Conservation (phyloP, 179 eudicot genomes). For the Beta corolliflora region DNA sequence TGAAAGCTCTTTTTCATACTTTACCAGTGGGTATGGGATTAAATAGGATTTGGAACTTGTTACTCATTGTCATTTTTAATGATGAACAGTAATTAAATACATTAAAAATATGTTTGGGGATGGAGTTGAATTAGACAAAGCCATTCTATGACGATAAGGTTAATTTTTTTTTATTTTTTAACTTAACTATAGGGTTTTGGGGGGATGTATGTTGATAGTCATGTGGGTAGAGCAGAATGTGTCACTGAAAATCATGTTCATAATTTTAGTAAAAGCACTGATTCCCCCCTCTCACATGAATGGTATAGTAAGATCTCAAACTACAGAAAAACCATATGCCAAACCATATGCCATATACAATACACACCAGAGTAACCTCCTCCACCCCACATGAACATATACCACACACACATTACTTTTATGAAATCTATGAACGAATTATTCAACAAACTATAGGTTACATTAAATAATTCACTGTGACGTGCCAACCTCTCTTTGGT, state of each 20-base stretch:
- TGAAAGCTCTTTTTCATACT: too few relatives aligned
- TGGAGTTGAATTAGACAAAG: background rate
- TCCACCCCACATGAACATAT: constrained; percentile 17
- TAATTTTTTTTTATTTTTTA: too few relatives aligned
- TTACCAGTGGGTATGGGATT: too few relatives aligned
- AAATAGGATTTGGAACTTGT: too few relatives aligned
- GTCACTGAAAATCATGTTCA: constrained; percentile 32
- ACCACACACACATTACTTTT: background rate
- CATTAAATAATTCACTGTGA: background rate
- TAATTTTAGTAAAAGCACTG: constrained; percentile 20
- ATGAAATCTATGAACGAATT: constrained; percentile 8
- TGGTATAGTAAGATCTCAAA: background rate
- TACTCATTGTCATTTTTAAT: too few relatives aligned
- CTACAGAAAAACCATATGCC: background rate
- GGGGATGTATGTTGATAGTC: background rate
- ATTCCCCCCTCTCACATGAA: constrained; percentile 28
- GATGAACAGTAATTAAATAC: too few relatives aligned
- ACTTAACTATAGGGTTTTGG: background rate
- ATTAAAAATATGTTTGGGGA: too few relatives aligned
- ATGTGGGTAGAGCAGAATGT: constrained; percentile 26
- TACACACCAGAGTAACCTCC: background rate
- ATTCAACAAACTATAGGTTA: background rate
- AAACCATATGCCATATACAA: background rate
- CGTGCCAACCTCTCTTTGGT: background rate
- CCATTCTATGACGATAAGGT: too few relatives aligned